Evolutionary conservation across 805 yeast species (phyloP).

Genomic region (Pichia eremophila): DNA sequence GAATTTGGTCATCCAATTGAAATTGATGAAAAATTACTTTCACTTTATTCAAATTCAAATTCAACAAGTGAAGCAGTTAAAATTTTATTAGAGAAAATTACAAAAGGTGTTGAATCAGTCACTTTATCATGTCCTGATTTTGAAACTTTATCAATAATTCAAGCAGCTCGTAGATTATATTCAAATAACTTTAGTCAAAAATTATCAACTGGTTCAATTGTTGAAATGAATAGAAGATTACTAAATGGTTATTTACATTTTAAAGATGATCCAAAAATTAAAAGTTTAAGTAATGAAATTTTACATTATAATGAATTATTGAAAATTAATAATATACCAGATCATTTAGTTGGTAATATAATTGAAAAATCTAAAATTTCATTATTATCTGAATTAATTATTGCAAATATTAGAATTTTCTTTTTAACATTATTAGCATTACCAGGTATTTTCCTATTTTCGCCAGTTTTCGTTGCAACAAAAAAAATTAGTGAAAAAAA

Average conservation of each 20-base stretch:
- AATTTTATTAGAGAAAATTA: conserved; percentile 58
- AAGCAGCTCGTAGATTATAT: conserved; percentile 85
- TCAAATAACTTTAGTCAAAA: conserved; percentile 62
- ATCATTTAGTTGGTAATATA: conserved; percentile 47
- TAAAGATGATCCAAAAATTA: conserved; percentile 60
- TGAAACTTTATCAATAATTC: conserved; percentile 82
- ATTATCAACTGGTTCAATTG: conserved; percentile 71
- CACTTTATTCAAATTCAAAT: conserved; percentile 47
- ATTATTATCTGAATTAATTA: conserved; percentile 18
- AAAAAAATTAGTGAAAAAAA: conserved; percentile 65
- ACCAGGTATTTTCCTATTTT: conserved; percentile 82
- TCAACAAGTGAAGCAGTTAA: conserved; percentile 67
- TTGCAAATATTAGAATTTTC: conserved; percentile 35
- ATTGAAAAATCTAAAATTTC: conserved; percentile 17
- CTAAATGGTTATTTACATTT: conserved; percentile 72
- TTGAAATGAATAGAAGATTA: conserved; percentile 85
- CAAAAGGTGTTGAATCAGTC: conserved; percentile 70
- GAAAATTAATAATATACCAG: conserved; percentile 41
- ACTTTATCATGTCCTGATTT: conserved; percentile 85
- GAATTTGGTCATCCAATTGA: conserved; percentile 89
- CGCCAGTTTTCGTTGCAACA: conserved; percentile 80
- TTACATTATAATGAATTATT: conserved; percentile 57
- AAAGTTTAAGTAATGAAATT: conserved; percentile 52
- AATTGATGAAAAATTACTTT: conserved; percentile 51
- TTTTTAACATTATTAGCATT: conserved; percentile 55